These are phyloP conservation scores for Blastobotrys petasosporus DNA, from an alignment of 1,139 yeast genomes.

Conservation along the genomic window DNA sequence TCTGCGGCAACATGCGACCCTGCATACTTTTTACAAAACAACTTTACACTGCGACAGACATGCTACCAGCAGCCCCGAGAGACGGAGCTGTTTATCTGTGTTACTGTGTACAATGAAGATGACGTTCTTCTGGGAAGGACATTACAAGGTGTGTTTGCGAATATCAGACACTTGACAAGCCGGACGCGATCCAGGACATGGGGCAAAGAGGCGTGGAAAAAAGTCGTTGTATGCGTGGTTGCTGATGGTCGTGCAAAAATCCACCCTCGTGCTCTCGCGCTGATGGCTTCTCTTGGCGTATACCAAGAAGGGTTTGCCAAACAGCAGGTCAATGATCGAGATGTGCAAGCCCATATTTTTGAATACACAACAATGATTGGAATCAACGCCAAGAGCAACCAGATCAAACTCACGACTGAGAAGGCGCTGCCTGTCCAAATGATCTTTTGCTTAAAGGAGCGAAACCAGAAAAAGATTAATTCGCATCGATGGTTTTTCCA, in stretches of 20 bases:
- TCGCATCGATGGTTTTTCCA: constrained; percentile 85
- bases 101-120: constrained; percentile 79
- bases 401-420: constrained; percentile 48
- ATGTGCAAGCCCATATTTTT: constrained; percentile 67
- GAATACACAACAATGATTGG: constrained; percentile 79
- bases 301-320: constrained; percentile 82
- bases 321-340: constrained; percentile 61
- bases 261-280: constrained; percentile 56
- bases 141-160: constrained; percentile 69
- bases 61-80: constrained; percentile 60
- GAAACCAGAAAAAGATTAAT: constrained; percentile 68
- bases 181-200: constrained; percentile 56
- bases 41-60: constrained; percentile 62
- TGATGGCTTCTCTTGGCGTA: constrained; percentile 67
- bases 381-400: constrained; percentile 55
- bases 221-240: constrained; percentile 67
- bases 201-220: constrained; percentile 81
- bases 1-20: constrained; percentile 83
- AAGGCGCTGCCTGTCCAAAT: constrained; percentile 67
- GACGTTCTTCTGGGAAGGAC: constrained; percentile 68
- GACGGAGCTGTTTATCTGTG: constrained; percentile 67
- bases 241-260: constrained; percentile 71
- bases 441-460: constrained; percentile 71
- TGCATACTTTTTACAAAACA: constrained; percentile 48
- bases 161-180: constrained; percentile 56